Evolutionary conservation across 1,284 basidiomycete genomes (phyloP), one percentile per base, ranked within the genome.

Genomic region (Trichosporon coremiiforme): DNA sequence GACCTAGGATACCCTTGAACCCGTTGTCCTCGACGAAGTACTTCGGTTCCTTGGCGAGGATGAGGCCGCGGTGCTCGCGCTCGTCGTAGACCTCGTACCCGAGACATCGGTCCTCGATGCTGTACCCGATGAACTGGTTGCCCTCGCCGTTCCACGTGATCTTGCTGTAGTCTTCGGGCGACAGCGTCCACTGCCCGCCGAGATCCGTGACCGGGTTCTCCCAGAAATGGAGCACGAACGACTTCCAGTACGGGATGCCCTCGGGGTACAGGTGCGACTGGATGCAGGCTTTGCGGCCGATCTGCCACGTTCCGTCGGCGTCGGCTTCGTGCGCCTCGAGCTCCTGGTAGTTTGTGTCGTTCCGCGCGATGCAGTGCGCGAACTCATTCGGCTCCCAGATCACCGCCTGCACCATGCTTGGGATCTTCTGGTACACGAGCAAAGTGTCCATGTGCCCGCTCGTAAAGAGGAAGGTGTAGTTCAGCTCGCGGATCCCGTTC

Each of bases 101-200:
- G 15, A 62, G 29, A 70, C 84, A 85, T 0, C 75, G 70, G 8
- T 68, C 65, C 69, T 85, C 82, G 69, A 85, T 76, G 41, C 79
- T 82, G 67, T 85, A 85, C 60, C 84, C 83, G 1, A 85, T 70
- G 70, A 82, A 84, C 31, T 76, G 71, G 70, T 80, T 82, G 12
- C 68, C 64, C 5, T 69, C 64, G 36, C 70, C 69, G 10, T 70
- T 35, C 13, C 33, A 47, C n/a, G 65, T 36, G 36, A 69, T 65
- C 12, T n/a, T 31, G 9, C 50, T 53, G 63, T 79, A 83, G 68
- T 83, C 75, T 65, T 84, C 81, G 0, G 82, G 82, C 9, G 74
- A 70, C n/a, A 84, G 67, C 9, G 79, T 79, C 81, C 82, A 84
- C 6, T 73, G 64, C 3, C 66, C 57, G 4, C 82, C 82, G 1